Percentiles rank a stretch among this genome's conserved stretches.
Conservation (phyloP, 2,329 filamentous ascomycete species). For the Ceratocystis variospora region DNA sequence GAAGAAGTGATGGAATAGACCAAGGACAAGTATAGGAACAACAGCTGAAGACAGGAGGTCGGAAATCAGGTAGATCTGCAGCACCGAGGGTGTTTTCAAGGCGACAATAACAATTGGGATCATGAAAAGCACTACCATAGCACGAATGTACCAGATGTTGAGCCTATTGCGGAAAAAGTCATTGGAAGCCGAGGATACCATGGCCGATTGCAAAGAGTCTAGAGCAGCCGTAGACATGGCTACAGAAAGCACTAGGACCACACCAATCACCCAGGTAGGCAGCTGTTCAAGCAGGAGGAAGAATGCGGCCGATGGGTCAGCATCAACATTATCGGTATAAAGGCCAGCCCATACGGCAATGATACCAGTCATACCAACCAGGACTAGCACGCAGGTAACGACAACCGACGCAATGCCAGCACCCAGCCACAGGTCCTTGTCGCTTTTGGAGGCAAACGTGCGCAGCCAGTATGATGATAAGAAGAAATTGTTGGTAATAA, state of each 20-base stretch:
- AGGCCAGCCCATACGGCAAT: constrained; percentile 68
- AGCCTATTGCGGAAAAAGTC: constrained; percentile 74
- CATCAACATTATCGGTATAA: constrained; percentile 46
- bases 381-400: constrained; percentile 54
- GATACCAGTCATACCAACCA: constrained; percentile 60
- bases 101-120: constrained; percentile 62
- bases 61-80: constrained; percentile 72
- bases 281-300: constrained; percentile 60
- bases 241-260: constrained; percentile 69
- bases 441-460: constrained; percentile 65
- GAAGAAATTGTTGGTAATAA: constrained; percentile 79
- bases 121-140: constrained; percentile 55
- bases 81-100: constrained; percentile 56
- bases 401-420: constrained; percentile 51
- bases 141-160: constrained; percentile 60
- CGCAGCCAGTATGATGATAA: constrained; percentile 74
- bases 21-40: constrained; percentile 62
- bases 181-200: constrained; percentile 75
- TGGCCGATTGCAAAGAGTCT: constrained; percentile 66
- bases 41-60: constrained; percentile 65
- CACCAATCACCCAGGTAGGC: constrained; percentile 67
- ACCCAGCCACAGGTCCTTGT: constrained; percentile 64
- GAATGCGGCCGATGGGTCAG: constrained; percentile 51
- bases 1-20: constrained; percentile 54
- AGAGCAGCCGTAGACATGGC: constrained; percentile 65